Conservation (phyloP, 768 basidiomycete genomes). For the Mrakia gelida region DNA sequence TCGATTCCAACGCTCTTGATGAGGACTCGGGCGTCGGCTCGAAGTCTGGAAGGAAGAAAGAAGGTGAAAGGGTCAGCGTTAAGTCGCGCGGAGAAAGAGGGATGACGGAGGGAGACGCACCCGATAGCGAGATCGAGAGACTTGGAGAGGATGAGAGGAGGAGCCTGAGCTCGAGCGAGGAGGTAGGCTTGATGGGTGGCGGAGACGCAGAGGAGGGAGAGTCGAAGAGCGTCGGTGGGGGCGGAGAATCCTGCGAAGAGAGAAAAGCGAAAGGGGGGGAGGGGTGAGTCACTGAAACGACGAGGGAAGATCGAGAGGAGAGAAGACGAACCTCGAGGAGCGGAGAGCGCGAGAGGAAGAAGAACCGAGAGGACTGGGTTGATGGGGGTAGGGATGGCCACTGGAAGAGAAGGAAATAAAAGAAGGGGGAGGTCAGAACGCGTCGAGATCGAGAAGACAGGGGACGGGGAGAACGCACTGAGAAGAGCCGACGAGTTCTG, state of each 20-base stretch:
- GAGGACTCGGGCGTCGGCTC: constrained; percentile 45
- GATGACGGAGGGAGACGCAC: not conserved
- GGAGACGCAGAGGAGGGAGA: constrained; percentile 47
- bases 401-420: not conserved
- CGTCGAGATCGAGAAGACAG: not conserved
- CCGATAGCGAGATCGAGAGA: constrained; percentile 46
- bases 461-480: not conserved
- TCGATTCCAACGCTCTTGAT: constrained; percentile 41
- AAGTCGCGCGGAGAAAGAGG: not conserved
- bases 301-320: not conserved
- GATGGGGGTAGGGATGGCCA: constrained; percentile 49
- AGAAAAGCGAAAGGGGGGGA: not conserved
- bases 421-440: not conserved
- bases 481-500: constrained; percentile 25
- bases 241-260: constrained; percentile 36
- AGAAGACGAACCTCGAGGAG: constrained; percentile 38
- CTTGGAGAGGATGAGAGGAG: constrained; percentile 37
- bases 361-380: constrained; percentile 50
- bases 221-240: constrained; percentile 48
- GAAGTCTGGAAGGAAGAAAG: constrained; percentile 33
- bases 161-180: constrained; percentile 43
- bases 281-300: not conserved
- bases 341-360: constrained; percentile 49
- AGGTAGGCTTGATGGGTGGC: constrained; percentile 51
- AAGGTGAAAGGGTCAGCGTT: not conserved